Base-by-base conservation (phyloP, 768 basidiomycete species). In the Mycena vulgaris region DNA sequence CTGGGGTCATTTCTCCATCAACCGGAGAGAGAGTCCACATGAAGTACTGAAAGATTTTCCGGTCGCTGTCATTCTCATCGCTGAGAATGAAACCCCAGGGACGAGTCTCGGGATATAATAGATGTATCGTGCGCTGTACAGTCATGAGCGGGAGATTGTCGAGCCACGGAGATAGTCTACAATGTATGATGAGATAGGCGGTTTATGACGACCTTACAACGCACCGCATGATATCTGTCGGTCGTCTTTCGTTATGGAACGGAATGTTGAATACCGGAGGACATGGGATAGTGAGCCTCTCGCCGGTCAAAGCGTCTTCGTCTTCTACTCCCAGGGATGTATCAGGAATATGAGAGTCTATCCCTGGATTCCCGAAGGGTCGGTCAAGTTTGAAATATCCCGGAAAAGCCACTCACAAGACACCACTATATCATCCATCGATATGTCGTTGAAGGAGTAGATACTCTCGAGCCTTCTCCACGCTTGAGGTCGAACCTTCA, bases 401-500 rank as follows among this genome's bases (percentile, higher is more conserved):
- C 49, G 49, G 9, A 16, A 63, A 47, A 23, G 23, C 56, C 5
- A 78, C 85, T 31, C 69, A 88, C 88, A 89, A 37, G 79, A 74
- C 27, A 68, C 75, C 5, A 85, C 78, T 19, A 76, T 69, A 23
- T 80, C 75, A 40, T 78, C 71, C 42, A 90, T 78, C 1, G 69
- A 72, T 6, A 52, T 45, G 9, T 78, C 69, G 17, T 77, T 61
- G 61, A 88, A 75, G 11, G 69, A 68, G 33, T 84, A 80, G 23
- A 90, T 88, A 28, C 75, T 77, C 73, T 89, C 87, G n/a, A 93
- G 79, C 64, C 80, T 82, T 69, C 91, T 83, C 79, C 87, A 88
- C 13, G 77, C 68, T 61, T 89, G 87, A 13, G 87, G 85, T 27
- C 81, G 83, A 61, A 89, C 78, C 68, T 80, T 74, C 25, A 87